Evolutionary conservation across 495 filamentous ascomycete species (phyloP).

Genomic region (Sordaria brevicollis): DNA sequence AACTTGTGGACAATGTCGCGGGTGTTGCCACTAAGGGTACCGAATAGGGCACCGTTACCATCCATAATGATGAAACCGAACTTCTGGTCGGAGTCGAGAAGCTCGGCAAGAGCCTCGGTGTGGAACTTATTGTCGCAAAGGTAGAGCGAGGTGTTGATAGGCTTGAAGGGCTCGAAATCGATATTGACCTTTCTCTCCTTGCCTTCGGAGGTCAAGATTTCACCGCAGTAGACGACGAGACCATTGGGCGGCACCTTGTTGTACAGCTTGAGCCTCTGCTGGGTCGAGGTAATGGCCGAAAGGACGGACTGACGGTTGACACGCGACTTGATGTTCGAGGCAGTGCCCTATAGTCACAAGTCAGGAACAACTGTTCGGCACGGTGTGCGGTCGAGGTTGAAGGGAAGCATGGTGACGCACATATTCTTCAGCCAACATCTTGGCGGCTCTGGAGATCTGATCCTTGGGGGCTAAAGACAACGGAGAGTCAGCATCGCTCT

Average conservation of each 20-base stretch:
- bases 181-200: slow-evolving; percentile 99
- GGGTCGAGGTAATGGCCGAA: slow-evolving; percentile 95
- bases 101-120: slow-evolving; percentile 90
- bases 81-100: slow-evolving; percentile 96
- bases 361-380: slow-evolving; percentile 10
- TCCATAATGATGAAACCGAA: slow-evolving; percentile 99
- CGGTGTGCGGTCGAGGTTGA: neutral
- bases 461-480: slow-evolving; percentile 74
- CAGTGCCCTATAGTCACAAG: slow-evolving; percentile 62
- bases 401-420: slow-evolving; percentile 40
- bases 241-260: slow-evolving; percentile 97
- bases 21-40: slow-evolving; percentile 92
- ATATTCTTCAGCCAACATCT: slow-evolving; percentile 99
- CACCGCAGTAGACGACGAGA: slow-evolving; percentile 96
- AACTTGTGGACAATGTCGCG: slow-evolving; percentile 97
- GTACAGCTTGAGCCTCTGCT: slow-evolving; percentile 97
- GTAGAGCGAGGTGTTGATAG: slow-evolving; percentile 98
- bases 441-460: slow-evolving; percentile 88
- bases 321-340: slow-evolving; percentile 98
- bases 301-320: slow-evolving; percentile 97
- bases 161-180: slow-evolving; percentile 99
- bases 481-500: slow-evolving; percentile 6
- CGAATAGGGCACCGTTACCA: slow-evolving; percentile 94
- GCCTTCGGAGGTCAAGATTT: slow-evolving; percentile 98
- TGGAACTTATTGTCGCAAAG: slow-evolving; percentile 99